These are phyloP conservation scores for Dissophora ornata DNA, from an alignment of 192 early-diverging fungal species.

Conservation along the genomic window DNA sequence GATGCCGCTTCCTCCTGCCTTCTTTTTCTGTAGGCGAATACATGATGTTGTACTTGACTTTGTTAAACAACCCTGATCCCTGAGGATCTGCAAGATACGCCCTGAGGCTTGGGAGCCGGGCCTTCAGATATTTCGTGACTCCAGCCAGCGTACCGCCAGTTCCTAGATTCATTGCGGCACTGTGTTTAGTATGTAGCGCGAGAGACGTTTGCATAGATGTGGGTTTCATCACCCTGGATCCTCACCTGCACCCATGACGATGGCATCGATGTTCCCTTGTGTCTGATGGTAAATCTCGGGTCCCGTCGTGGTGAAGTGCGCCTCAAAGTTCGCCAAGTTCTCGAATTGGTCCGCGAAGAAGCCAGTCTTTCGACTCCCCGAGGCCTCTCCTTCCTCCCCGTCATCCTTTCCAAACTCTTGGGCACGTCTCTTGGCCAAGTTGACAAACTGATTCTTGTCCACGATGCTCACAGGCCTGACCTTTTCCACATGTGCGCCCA, in stretches of 20 bases:
- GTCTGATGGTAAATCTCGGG: slow-evolving; percentile 91
- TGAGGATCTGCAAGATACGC: slow-evolving; percentile 90
- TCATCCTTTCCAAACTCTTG: slow-evolving; percentile 63
- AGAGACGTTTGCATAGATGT: not conserved
- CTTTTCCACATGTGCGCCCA: slow-evolving; percentile 91
- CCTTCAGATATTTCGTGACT: slow-evolving; percentile 87
- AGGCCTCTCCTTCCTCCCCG: not conserved
- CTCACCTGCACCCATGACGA: slow-evolving; percentile 89
- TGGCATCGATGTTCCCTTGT: slow-evolving; percentile 75
- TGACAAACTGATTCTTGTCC: slow-evolving; percentile 92
- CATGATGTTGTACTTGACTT: slow-evolving; percentile 92
- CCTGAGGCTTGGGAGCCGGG: slow-evolving; percentile 65
- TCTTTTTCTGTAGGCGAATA: slow-evolving; percentile 90
- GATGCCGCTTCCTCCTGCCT: slow-evolving; percentile 89
- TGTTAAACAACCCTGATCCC: slow-evolving; percentile 92
- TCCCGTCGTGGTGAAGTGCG: slow-evolving; percentile 85
- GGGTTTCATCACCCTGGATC: too few relatives aligned
- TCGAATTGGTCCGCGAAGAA: slow-evolving; percentile 97
- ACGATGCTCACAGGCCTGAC: slow-evolving; percentile 93
- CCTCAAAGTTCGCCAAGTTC: slow-evolving; percentile 84
- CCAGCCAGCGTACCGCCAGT: slow-evolving; percentile 95
- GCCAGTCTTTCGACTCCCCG: slow-evolving; percentile 47
- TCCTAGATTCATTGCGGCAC: slow-evolving; percentile 45
- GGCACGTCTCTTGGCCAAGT: slow-evolving; percentile 83
- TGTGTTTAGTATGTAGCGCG: not conserved